A percentile compares a stretch with the other conserved stretches of the same genome.
Conservation (phyloP, 805 yeast genomes). For the Saccharomycodes ludwigii region DNA sequence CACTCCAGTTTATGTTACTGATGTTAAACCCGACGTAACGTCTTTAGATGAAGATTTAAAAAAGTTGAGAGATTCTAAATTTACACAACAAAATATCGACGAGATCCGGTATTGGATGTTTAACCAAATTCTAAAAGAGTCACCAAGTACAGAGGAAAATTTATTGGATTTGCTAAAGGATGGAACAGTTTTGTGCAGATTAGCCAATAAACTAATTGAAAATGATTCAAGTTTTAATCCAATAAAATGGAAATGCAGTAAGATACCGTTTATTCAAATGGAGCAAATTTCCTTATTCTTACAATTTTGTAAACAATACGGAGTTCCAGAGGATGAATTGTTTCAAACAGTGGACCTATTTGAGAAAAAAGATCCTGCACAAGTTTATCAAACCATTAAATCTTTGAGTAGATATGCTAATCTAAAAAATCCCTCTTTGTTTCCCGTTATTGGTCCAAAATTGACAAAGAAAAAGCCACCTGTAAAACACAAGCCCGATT, state of each 20-base stretch:
- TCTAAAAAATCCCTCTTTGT: slow-evolving; percentile 33
- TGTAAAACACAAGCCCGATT: slow-evolving; percentile 44
- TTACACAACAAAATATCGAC: slow-evolving; percentile 25
- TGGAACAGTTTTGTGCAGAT: slow-evolving; percentile 43
- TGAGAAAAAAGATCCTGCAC: slow-evolving; percentile 66
- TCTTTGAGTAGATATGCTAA: slow-evolving; percentile 63
- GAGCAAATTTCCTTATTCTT: slow-evolving; percentile 71
- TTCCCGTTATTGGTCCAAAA: slow-evolving; percentile 47
- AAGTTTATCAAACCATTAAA: slow-evolving; percentile 60
- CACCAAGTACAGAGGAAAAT: slow-evolving; percentile 25
- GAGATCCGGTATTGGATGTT: slow-evolving; percentile 47
- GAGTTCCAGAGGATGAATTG: slow-evolving; percentile 70
- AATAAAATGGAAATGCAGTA: slow-evolving; percentile 34
- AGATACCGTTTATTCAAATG: slow-evolving; percentile 71
- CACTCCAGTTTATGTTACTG: slow-evolving; percentile 14
- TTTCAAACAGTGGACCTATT: slow-evolving; percentile 70
- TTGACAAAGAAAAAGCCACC: slow-evolving; percentile 35
- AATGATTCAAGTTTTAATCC: slow-evolving; percentile 25
- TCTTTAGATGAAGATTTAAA: slow-evolving; percentile 54
- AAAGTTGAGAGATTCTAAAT: slow-evolving; percentile 39
- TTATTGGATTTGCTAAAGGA: slow-evolving; percentile 46
- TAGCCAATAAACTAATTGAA: slow-evolving; percentile 27
- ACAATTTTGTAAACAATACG: slow-evolving; percentile 44
- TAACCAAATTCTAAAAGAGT: slow-evolving; percentile 22
- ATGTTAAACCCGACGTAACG: slow-evolving; percentile 30